phyloP scores from a whole-genome alignment of 495 filamentous ascomycete genomes.

The Aspergillus ellipticus region DNA sequence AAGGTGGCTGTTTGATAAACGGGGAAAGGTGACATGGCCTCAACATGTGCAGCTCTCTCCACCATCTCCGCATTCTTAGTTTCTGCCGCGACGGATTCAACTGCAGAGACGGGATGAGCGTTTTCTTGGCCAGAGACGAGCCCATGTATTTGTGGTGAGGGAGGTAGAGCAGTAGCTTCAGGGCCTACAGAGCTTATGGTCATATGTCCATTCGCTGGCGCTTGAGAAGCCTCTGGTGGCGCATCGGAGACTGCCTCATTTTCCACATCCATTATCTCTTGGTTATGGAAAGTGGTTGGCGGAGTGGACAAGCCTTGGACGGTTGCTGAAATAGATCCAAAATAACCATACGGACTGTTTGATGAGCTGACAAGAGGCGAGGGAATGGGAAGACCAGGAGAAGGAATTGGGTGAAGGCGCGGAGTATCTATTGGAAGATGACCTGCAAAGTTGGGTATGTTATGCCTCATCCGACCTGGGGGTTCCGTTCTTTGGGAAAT shows the following conservation, averaged over 20 bases:
- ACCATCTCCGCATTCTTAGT: not conserved
- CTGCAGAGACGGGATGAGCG: not conserved
- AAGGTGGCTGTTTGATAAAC: not conserved
- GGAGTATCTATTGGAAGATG: constrained; percentile 39
- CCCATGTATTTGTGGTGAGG: not conserved
- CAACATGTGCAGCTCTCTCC: not conserved
- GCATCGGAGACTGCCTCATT: not conserved
- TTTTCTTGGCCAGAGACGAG: not conserved
- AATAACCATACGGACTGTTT: constrained; percentile 29
- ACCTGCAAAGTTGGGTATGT: not conserved
- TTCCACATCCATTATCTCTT: not conserved
- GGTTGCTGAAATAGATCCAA: constrained; percentile 16
- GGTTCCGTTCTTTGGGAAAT: not conserved
- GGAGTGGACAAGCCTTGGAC: constrained; percentile 9
- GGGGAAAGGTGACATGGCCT: not conserved
- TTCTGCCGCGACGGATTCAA: not conserved
- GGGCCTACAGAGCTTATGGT: not conserved
- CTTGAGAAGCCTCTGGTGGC: not conserved
- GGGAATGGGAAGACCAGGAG: constrained; percentile 42
- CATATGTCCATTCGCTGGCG: not conserved
- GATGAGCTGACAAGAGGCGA: constrained; percentile 40
- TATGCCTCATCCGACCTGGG: constrained; percentile 14
- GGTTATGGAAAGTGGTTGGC: constrained; percentile 13
- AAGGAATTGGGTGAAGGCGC: constrained; percentile 42
- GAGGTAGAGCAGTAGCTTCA: not conserved